These are phyloP conservation scores for Crithidia expoeki DNA, from an alignment of 208 protist genomes.

Conservation along the genomic window DNA sequence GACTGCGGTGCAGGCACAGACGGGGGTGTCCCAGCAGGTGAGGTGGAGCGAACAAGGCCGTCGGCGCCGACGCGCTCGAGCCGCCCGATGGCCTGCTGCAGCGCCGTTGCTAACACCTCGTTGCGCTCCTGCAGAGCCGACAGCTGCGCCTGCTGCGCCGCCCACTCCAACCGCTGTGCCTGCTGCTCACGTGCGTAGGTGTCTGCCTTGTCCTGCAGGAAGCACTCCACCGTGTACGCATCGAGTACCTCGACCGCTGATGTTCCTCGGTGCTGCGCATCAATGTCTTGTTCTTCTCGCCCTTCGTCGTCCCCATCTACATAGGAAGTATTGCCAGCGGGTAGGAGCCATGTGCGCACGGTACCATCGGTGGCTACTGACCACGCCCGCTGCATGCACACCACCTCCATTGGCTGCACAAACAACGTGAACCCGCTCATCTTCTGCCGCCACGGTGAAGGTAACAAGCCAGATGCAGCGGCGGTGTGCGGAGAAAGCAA, in stretches of 20 bases:
- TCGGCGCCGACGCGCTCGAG: constrained; percentile 25
- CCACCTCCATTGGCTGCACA: constrained; percentile 40
- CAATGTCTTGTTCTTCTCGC: neutral
- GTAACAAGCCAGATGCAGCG: neutral
- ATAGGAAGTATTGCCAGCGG: constrained; percentile 5
- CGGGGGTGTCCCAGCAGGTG: neutral
- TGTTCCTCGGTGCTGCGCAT: neutral
- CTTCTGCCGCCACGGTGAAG: neutral
- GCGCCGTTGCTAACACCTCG: constrained; percentile 35
- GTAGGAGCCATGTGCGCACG: constrained; percentile 63
- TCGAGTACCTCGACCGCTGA: constrained; percentile 14
- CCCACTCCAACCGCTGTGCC: constrained; percentile 18
- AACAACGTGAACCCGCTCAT: constrained; percentile 46
- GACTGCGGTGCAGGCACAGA: neutral
- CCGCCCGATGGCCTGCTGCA: constrained; percentile 37
- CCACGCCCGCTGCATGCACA: constrained; percentile 55
- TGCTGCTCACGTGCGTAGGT: constrained; percentile 25
- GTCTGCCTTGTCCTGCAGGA: constrained; percentile 42
- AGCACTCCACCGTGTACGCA: constrained; percentile 32
- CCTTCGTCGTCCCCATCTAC: neutral
- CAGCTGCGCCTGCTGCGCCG: constrained; percentile 30
- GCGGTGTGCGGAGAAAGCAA: neutral
- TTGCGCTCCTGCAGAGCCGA: constrained; percentile 40
- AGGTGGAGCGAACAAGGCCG: constrained; percentile 22
- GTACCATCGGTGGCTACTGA: constrained; percentile 57